A percentile compares a stretch with the other conserved stretches of the same genome.
phyloP scores from a whole-genome alignment of 768 basidiomycete species.

The Mycena pura region DNA sequence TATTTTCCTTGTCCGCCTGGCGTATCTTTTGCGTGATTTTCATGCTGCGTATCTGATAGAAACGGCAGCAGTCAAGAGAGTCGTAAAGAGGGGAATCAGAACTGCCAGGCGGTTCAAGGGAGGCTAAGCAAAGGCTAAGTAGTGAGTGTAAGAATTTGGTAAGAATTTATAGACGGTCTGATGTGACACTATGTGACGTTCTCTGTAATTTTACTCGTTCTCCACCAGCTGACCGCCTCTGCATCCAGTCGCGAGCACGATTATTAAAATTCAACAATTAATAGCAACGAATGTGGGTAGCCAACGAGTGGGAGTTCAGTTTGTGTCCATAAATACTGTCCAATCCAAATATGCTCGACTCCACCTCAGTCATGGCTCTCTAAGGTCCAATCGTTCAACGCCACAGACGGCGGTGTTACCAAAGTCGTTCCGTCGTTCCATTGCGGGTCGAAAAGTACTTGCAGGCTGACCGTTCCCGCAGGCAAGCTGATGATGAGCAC shows the following conservation, averaged over 20 bases:
- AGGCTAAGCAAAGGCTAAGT: not conserved
- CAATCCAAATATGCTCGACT: no score
- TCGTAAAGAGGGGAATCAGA: slow-evolving; percentile 27
- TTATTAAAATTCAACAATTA: no score
- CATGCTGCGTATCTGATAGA: slow-evolving; percentile 56
- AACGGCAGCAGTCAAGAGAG: not conserved
- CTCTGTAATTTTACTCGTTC: no score
- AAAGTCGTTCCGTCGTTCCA: slow-evolving; percentile 77
- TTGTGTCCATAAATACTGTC: no score
- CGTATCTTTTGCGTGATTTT: slow-evolving; percentile 95
- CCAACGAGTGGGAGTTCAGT: no score
- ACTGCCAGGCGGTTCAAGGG: not conserved
- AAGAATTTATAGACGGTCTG: slow-evolving; percentile 1
- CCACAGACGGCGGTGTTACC: slow-evolving; percentile 74
- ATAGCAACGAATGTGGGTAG: no score
- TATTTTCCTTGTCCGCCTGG: slow-evolving; percentile 82
- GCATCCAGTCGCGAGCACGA: no score
- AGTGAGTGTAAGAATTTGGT: not conserved
- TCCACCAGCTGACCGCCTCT: no score
- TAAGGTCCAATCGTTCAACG: slow-evolving; percentile 76
- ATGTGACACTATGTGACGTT: no score
- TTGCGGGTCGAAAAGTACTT: slow-evolving; percentile 94
- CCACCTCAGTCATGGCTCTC: slow-evolving; percentile 84
- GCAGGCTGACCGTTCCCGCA: slow-evolving; percentile 72
- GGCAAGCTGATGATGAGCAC: slow-evolving; percentile 77